Evolutionary conservation across 1,139 yeast genomes (phyloP).

Genomic region (Pichia sp.): DNA sequence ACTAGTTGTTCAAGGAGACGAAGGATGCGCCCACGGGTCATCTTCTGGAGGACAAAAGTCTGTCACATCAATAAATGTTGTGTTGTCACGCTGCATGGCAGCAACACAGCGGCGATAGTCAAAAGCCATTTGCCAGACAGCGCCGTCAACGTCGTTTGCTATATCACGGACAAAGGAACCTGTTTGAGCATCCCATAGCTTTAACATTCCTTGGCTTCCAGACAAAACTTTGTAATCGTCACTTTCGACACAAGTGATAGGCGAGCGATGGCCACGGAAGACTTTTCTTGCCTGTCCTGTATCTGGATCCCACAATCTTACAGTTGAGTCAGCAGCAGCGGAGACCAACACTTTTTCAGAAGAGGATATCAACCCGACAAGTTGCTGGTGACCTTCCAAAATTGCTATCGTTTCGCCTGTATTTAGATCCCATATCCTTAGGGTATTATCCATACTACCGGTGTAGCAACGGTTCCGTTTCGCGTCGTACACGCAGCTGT

Average conservation of each 20-base stretch:
- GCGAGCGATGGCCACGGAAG: slow-evolving; percentile 79
- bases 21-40: slow-evolving; percentile 15
- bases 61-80: slow-evolving; percentile 65
- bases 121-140: slow-evolving; percentile 93
- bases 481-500: slow-evolving; percentile 78
- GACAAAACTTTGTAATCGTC: slow-evolving; percentile 81
- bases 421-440: slow-evolving; percentile 84
- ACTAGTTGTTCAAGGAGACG: neutral
- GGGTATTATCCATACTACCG: slow-evolving; percentile 87
- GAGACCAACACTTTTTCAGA: slow-evolving; percentile 79
- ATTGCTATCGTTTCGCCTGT: slow-evolving; percentile 65
- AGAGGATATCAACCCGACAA: slow-evolving; percentile 82
- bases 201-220: slow-evolving; percentile 81
- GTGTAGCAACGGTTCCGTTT: slow-evolving; percentile 77
- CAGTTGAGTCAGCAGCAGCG: slow-evolving; percentile 93
- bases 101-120: slow-evolving; percentile 84
- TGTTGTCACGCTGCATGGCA: slow-evolving; percentile 74
- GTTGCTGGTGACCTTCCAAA: slow-evolving; percentile 78
- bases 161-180: slow-evolving; percentile 77
- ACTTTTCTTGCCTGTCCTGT: slow-evolving; percentile 66
- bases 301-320: slow-evolving; percentile 88
- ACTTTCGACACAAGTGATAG: slow-evolving; percentile 91
- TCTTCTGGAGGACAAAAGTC: slow-evolving; percentile 60
- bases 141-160: slow-evolving; percentile 68
- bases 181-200: slow-evolving; percentile 75